Evolutionary conservation across 495 filamentous ascomycete genomes (phyloP).

Genomic region (Venustampulla echinocandica): DNA sequence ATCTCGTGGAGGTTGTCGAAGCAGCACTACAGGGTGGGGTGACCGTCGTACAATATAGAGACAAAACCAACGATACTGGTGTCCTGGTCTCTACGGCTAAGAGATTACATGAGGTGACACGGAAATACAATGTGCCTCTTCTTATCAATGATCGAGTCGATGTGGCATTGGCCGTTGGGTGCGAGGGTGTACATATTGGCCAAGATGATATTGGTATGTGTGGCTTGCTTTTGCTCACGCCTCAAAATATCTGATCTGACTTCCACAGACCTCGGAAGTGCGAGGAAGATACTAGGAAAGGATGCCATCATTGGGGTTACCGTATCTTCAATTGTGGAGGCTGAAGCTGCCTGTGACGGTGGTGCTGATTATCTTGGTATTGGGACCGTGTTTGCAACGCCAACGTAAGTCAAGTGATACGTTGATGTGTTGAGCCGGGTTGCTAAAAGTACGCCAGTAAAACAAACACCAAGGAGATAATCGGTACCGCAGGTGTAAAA

Average conservation of each 20-base stretch:
- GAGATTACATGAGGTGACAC: slow-evolving; percentile 60
- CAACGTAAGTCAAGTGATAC: slow-evolving; percentile 46
- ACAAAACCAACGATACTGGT: slow-evolving; percentile 75
- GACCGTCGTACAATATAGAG: slow-evolving; percentile 81
- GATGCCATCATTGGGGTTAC: slow-evolving; percentile 62
- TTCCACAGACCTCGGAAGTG: slow-evolving; percentile 47
- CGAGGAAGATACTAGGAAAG: slow-evolving; percentile 63
- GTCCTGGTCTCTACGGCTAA: slow-evolving; percentile 61
- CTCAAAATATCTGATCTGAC: slow-evolving; percentile 12
- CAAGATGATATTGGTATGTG: slow-evolving; percentile 82
- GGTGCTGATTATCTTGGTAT: slow-evolving; percentile 87
- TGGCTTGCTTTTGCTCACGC: background rate
- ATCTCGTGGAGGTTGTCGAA: slow-evolving; percentile 68
- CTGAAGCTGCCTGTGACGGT: slow-evolving; percentile 51
- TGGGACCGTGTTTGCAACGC: slow-evolving; percentile 76
- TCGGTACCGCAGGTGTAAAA: slow-evolving; percentile 71
- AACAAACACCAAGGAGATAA: slow-evolving; percentile 69
- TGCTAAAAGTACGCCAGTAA: slow-evolving; percentile 33
- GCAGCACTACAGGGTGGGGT: slow-evolving; percentile 73
- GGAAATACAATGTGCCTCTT: slow-evolving; percentile 62
- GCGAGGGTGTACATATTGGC: slow-evolving; percentile 88
- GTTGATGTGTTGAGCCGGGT: background rate
- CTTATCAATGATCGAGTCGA: slow-evolving; percentile 95
- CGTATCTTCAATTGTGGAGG: slow-evolving; percentile 59
- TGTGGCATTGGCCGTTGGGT: slow-evolving; percentile 75